A percentile compares a stretch with the other conserved stretches of the same genome.
Conservation (phyloP, 1,284 basidiomycete species). For the Apiotrichum gamsii region DNA sequence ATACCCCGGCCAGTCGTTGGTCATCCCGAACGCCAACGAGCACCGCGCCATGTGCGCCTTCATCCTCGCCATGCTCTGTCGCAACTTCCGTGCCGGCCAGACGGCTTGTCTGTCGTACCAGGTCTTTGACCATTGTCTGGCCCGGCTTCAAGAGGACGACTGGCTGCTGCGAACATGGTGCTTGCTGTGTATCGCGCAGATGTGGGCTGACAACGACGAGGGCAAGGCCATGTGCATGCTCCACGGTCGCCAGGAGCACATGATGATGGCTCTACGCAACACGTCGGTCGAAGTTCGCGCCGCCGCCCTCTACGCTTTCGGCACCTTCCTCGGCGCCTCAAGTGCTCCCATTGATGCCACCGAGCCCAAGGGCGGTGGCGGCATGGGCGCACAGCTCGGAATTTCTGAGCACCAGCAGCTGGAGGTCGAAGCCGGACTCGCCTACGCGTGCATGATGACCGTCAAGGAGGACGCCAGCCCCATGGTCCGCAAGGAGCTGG, state of each 20-base stretch:
- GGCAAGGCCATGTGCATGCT: constrained; percentile 81
- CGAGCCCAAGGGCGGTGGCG: constrained; percentile 69
- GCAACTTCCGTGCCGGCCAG: constrained; percentile 82
- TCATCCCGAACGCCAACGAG: constrained; percentile 86
- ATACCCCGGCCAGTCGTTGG: constrained; percentile 40
- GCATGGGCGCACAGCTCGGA: constrained; percentile 75
- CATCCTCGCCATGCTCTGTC: constrained; percentile 85
- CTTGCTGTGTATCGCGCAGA: constrained; percentile 84
- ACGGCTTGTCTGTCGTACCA: constrained; percentile 75
- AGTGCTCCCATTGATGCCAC: constrained; percentile 58
- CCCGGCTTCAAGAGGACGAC: constrained; percentile 75
- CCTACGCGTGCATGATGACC: constrained; percentile 54
- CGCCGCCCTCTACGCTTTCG: constrained; percentile 84
- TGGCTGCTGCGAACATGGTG: constrained; percentile 92
- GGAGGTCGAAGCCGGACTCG: constrained; percentile 55
- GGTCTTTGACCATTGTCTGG: constrained; percentile 84
- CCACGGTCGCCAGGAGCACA: constrained; percentile 67
- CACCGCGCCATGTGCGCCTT: constrained; percentile 99
- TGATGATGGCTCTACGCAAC: constrained; percentile 76
- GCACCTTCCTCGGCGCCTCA: constrained; percentile 87
- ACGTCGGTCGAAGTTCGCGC: constrained; percentile 89
- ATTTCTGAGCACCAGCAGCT: constrained; percentile 64
- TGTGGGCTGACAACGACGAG: constrained; percentile 89
- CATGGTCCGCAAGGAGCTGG: constrained; percentile 89
- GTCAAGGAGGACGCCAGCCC: constrained; percentile 93